phyloP scores from a whole-genome alignment of 225 moss, liverwort and hornwort species.

The Antitrichia curtipendula region DNA sequence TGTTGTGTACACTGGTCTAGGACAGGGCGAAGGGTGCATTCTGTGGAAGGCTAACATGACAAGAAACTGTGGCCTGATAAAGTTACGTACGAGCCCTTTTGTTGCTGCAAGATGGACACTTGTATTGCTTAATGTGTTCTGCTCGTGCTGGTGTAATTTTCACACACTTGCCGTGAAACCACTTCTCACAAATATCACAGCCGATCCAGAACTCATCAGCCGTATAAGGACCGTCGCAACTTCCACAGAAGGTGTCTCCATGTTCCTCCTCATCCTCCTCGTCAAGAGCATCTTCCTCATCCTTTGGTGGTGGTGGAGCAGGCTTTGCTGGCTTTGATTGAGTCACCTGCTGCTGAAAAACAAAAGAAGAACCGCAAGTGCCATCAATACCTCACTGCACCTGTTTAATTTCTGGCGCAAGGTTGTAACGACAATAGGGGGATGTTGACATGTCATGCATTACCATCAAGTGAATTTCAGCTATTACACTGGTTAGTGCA shows the following conservation, averaged over 20 bases:
- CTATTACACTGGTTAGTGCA: not conserved
- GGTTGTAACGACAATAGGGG: not conserved
- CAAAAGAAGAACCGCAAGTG: not conserved
- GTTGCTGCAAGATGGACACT: conserved; percentile 68
- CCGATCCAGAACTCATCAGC: conserved; percentile 65
- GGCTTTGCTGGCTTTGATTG: conserved; percentile 44
- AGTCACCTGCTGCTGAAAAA: conserved; percentile 27
- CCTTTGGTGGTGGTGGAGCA: conserved; percentile 38
- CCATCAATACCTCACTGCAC: not conserved
- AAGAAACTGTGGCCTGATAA: conserved; percentile 38
- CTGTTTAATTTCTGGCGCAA: not conserved
- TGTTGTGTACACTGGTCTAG: conserved; percentile 17
- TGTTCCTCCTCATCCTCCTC: conserved; percentile 59
- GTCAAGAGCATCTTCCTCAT: conserved; percentile 39
- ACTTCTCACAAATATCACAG: conserved; percentile 64
- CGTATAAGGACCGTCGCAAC: conserved; percentile 45
- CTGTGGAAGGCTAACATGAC: conserved; percentile 38
- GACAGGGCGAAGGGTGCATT: conserved; percentile 19
- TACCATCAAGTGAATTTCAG: not conserved
- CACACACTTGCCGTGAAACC: conserved; percentile 62
- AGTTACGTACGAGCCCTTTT: conserved; percentile 66
- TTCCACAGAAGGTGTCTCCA: conserved; percentile 47
- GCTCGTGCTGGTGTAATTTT: conserved; percentile 62
- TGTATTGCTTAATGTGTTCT: conserved; percentile 62
- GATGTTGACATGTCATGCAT: not conserved